Evolutionary conservation across 306 rosid genomes (phyloP).

Genomic region (Elaeagnus macrophylla): DNA sequence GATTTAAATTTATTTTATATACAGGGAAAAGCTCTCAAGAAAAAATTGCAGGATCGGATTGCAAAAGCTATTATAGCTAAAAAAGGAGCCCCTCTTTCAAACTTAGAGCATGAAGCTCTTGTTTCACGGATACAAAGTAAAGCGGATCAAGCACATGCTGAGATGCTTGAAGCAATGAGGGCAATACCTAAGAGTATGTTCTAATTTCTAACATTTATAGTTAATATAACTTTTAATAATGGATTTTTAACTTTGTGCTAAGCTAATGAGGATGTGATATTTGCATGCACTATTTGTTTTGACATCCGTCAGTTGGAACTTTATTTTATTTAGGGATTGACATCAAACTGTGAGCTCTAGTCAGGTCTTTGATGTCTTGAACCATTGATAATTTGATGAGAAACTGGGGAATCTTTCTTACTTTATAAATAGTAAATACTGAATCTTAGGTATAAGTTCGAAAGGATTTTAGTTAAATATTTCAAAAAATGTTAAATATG

Average conservation of each 20-base stretch:
- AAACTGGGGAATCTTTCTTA: too few relatives aligned
- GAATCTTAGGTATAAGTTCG: too few relatives aligned
- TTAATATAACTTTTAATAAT: not conserved
- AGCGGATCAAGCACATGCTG: constrained; percentile 45
- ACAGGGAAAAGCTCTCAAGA: constrained; percentile 32
- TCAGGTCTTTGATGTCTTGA: too few relatives aligned
- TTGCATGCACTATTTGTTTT: too few relatives aligned
- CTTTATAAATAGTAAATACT: too few relatives aligned
- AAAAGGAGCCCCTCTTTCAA: constrained; percentile 22
- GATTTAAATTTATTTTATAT: not conserved
- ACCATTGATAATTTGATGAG: too few relatives aligned
- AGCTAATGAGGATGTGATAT: not conserved
- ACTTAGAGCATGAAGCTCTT: constrained; percentile 25
- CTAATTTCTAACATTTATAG: not conserved
- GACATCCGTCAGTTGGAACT: too few relatives aligned
- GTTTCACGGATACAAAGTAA: constrained; percentile 37
- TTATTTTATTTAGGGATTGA: too few relatives aligned
- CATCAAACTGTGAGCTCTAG: too few relatives aligned
- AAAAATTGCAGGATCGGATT: constrained; percentile 39
- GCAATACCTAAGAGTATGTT: constrained; percentile 40
- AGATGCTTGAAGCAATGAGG: constrained; percentile 36
- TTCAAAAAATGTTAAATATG: too few relatives aligned
- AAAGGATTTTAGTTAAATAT: too few relatives aligned
- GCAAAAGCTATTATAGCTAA: constrained; percentile 28
- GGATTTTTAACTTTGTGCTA: not conserved